Evolutionary conservation across 257 asterid genomes (phyloP), one percentile per base, ranked within the genome.

Genomic region (Plectranthus barbatus): DNA sequence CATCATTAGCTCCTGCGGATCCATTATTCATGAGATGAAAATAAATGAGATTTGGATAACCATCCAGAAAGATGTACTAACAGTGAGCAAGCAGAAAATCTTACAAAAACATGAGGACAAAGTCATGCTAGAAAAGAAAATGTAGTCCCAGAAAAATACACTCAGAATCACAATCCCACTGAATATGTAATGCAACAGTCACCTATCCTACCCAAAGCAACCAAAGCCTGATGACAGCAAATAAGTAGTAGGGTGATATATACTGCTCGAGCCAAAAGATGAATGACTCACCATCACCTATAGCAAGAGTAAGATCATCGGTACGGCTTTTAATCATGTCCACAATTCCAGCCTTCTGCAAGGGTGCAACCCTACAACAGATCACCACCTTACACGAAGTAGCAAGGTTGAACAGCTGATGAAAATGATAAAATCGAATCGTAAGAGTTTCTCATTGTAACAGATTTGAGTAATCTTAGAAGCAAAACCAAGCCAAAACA

Each of bases 271-370:
- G 9, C 49, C 68, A 63, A 54, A 53, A 2, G 64, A 67, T 55
- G 56, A 59, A 44, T 4, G 53, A 84, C 96, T 81, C 78, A 93
- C 99, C 97, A 69, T 93, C 99, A 48, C 99, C 99, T 50, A 93
- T 87, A 69, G 99, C 99, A 42, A 93, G 86, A 45, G 99, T 93
- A 96, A 93, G 84, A 72, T 90, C 99, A 80, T 90, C 95, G 23
- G 95, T 93, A 59, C 95, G 87, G 53, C 88, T 80, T 77, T 90
- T 93, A 58, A 93, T 84, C 82, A 93, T 60, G 79, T 90, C 95
- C 71, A 93, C 99, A 62, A 90, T 85, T 72, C 99, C 99, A 82
- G 96, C 96, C 80, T 93, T 93, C 79, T 93, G 99, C 80, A 93
- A 71, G 64, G 99, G 97, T 60, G 97, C 97, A 74, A 90, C 97